Percentiles rank a stretch among this genome's conserved stretches.
Evolutionary conservation across 108 stramenopile species (phyloP).

Genomic region (Conticribra weissflogii): DNA sequence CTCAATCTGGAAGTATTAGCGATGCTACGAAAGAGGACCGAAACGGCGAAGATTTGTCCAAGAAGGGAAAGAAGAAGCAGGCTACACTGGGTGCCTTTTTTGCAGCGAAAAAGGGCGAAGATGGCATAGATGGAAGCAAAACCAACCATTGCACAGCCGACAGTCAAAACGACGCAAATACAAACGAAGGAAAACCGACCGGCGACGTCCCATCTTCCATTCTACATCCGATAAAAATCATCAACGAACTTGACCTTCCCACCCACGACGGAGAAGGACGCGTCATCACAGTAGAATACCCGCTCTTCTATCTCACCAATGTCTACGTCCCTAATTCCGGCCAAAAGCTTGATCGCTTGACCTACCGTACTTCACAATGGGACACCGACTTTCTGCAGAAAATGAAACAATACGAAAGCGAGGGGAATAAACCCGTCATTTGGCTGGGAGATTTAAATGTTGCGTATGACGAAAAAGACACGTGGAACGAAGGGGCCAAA

Average conservation of each 20-base stretch:
- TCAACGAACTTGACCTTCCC: slow-evolving; percentile 58
- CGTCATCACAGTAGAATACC: slow-evolving; percentile 87
- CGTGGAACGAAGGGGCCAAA: slow-evolving; percentile 94
- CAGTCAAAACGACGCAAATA: background rate
- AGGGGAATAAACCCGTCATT: slow-evolving; percentile 74
- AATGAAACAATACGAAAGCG: slow-evolving; percentile 66
- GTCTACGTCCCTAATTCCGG: slow-evolving; percentile 98
- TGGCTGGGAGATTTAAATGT: slow-evolving; percentile 95
- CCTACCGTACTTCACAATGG: slow-evolving; percentile 94
- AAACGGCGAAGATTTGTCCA: slow-evolving; percentile 5
- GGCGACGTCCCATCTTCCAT: slow-evolving; percentile 39
- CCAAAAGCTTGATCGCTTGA: slow-evolving; percentile 91
- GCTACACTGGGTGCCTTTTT: slow-evolving; percentile 80
- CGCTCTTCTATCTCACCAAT: slow-evolving; percentile 84
- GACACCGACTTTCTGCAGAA: slow-evolving; percentile 84
- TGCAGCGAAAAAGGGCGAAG: slow-evolving; percentile 5
- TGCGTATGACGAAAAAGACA: slow-evolving; percentile 82
- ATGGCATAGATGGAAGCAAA: slow-evolving; percentile 16
- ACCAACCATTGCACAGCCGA: slow-evolving; percentile 7
- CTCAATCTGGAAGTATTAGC: no score
- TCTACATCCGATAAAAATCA: slow-evolving; percentile 57
- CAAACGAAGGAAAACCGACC: slow-evolving; percentile 16
- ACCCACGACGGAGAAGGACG: slow-evolving; percentile 94
- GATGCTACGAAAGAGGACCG: background rate
- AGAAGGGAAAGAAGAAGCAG: slow-evolving; percentile 76